Evolutionary conservation across 2,329 filamentous ascomycete genomes (phyloP), one percentile per base, ranked within the genome.

Genomic region (Ophiognomonia clavigignenti-juglandacearum): DNA sequence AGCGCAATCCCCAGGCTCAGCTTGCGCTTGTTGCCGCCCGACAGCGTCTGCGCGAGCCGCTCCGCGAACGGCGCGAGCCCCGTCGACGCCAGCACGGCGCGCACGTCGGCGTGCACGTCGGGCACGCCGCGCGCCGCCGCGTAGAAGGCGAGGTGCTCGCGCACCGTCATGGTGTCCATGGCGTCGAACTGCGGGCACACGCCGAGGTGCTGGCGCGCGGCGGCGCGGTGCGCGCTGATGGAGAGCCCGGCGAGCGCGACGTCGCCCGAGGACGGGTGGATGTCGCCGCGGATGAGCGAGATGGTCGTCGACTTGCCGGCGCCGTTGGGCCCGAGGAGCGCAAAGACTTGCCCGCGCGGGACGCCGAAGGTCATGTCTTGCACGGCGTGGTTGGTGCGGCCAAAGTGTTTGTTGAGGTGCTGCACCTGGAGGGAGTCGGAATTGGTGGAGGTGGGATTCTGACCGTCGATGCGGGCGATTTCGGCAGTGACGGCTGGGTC

Each of bases 21-120:
- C 65, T 96, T 97, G n/a, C 91, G 77, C 70, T 95, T 95, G 69
- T 96, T 96, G 24, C 92, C 92, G 8, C 92, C 91, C 0, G 86
- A 92, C 0, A 96, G 75, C 38, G 86, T 85, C 45, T 78, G 75
- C 0, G 88, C 91, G 77, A 92, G 88, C 22, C 89, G 80, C 7
- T 80, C 73, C 3, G 78, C 71, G 67, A 90, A 95, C 0, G 77
- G 74, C 6, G 75, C 67, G 0, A 96, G 74, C 0, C 90, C 89
- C 1, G 96, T 90, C 1, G 90, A 90, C 29, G 77, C 72, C n/a
- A 96, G 73, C 4, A 96, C 82, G 24, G 86, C 83, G 1, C 73
- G 69, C 1, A 96, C 88, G 55, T 96, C 95, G 64, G 88, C 78
- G 16, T 84, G 72, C 2, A 93, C 73, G 53, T 92, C 78, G 0